Evolutionary conservation across 2,329 filamentous ascomycete species (phyloP), one percentile per base, ranked within the genome.

Genomic region (Colletotrichum sp.): DNA sequence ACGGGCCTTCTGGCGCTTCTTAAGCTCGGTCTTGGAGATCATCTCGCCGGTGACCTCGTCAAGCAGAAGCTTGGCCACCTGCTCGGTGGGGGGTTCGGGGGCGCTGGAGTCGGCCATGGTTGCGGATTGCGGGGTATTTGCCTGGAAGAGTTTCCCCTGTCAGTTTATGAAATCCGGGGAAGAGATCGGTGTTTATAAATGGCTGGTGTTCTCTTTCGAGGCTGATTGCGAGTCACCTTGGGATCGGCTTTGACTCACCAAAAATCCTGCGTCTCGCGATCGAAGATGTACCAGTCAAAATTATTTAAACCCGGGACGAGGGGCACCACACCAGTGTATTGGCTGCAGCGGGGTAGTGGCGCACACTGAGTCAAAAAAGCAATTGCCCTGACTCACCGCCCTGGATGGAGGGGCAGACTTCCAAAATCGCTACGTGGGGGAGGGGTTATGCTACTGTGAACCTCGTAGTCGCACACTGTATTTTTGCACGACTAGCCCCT

Each of bases 1-100:
- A 79, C 96, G 93, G 83, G 93, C 91, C 95, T 99, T 99, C 89
- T 96, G 92, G 82, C 96, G 93, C 89, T 95, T 96, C 95, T 99
- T 99, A 85, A 99, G 89, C 87, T 96, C 94, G 18, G 93, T 92
- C 92, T 96, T 96, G 88, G 94, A 96, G 77, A 94, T 84, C 85
- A 87, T 93, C 88, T 99, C 97, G 82, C 97, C 97, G 16, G 97
- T 99, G 78, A 96, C 95, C 83, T 98, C 95, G 85, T 99, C 97
- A 67, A 97, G 91, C 80, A 98, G 91, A 80, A 98, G 90, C 87
- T 96, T 95, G 82, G 91, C 91, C 79, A 93, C 85, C 81, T 87
- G 85, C 78, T 91, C 90, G 78, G 87, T 87, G 70, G 87, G 86
- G 61, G 86, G 83, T 78, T 83, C 82, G 74, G 82, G 81, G 77